Conservation (phyloP, 208 protist genomes). For the Wallacemonas sp. region DNA sequence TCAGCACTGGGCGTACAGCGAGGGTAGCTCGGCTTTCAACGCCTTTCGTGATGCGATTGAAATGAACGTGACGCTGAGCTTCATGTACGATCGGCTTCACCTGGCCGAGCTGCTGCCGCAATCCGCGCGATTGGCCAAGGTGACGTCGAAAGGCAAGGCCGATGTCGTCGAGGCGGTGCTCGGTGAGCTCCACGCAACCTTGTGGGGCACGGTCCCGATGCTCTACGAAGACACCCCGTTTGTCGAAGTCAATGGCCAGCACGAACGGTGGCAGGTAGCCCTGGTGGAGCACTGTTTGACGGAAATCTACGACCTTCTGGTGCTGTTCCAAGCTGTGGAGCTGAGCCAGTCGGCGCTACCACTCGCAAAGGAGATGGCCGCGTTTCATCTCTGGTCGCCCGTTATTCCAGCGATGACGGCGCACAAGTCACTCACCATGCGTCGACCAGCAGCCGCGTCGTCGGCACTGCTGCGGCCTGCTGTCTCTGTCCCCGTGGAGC, state of each 20-base stretch:
- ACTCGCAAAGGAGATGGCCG: slow-evolving; percentile 80
- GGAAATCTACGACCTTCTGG: slow-evolving; percentile 86
- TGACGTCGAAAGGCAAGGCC: slow-evolving; percentile 71
- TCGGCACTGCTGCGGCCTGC: slow-evolving; percentile 13
- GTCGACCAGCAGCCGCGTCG: slow-evolving; percentile 5
- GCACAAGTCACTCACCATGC: slow-evolving; percentile 10
- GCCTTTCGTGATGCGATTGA: slow-evolving; percentile 67
- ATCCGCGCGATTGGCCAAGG: slow-evolving; percentile 11
- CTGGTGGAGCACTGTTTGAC: slow-evolving; percentile 81
- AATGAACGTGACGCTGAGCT: slow-evolving; percentile 84
- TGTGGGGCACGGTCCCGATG: slow-evolving; percentile 61
- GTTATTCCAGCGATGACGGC: slow-evolving; percentile 19
- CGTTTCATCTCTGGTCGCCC: slow-evolving; percentile 45
- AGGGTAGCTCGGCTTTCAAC: slow-evolving; percentile 60
- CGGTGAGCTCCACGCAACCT: slow-evolving; percentile 64
- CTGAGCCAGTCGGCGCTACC: slow-evolving; percentile 53
- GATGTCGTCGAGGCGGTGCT: slow-evolving; percentile 80
- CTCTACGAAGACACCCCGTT: slow-evolving; percentile 63
- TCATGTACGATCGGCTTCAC: slow-evolving; percentile 76
- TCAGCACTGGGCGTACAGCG: slow-evolving; percentile 75
- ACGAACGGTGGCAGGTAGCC: slow-evolving; percentile 50
- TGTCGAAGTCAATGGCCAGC: slow-evolving; percentile 66
- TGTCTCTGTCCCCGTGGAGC: slow-evolving; percentile 23
- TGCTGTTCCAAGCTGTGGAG: slow-evolving; percentile 59
- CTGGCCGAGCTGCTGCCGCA: slow-evolving; percentile 39